phyloP scores from a whole-genome alignment of 768 basidiomycete species.

The Boletus subparvulus region DNA sequence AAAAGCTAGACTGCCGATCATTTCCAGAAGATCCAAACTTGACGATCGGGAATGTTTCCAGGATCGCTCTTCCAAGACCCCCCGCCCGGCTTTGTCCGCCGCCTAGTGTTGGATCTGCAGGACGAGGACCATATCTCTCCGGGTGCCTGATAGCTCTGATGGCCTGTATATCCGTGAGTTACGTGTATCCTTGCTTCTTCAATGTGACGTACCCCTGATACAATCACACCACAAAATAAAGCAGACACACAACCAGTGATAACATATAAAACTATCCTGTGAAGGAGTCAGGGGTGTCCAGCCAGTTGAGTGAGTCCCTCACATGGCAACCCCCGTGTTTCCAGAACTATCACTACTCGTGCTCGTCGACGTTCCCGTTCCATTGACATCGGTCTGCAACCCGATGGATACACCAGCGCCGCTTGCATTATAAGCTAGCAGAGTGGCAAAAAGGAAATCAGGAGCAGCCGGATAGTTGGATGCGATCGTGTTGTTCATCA shows the following conservation, averaged over 20 bases:
- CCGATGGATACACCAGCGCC: slow-evolving; percentile 14
- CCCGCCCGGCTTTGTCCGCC: slow-evolving; percentile 66
- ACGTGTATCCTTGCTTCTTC: not conserved
- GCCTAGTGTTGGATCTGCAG: slow-evolving; percentile 29
- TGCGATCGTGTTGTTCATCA: slow-evolving; percentile 46
- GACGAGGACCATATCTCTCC: slow-evolving; percentile 85
- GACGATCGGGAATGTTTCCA: slow-evolving; percentile 94
- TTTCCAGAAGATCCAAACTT: slow-evolving; percentile 59
- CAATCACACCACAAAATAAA: slow-evolving; percentile 80
- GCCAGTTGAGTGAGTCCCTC: slow-evolving; percentile 21
- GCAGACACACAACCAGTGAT: slow-evolving; percentile 89
- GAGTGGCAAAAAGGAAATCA: slow-evolving; percentile 69
- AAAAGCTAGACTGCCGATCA: slow-evolving; percentile 8
- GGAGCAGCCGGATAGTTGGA: slow-evolving; percentile 43
- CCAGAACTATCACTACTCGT: slow-evolving; percentile 13
- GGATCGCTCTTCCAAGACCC: slow-evolving; percentile 88
- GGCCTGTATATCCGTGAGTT: slow-evolving; percentile 45
- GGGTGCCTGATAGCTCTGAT: slow-evolving; percentile 86
- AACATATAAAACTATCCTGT: slow-evolving; percentile 76
- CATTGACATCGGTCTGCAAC: slow-evolving; percentile 19
- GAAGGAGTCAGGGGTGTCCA: slow-evolving; percentile 9
- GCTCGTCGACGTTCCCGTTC: slow-evolving; percentile 13
- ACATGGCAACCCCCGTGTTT: slow-evolving; percentile 79
- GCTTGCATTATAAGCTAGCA: slow-evolving; percentile 65
- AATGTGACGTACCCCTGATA: slow-evolving; percentile 65